Base-by-base conservation (phyloP, 306 rosid species). In the Vicia villosa region DNA sequence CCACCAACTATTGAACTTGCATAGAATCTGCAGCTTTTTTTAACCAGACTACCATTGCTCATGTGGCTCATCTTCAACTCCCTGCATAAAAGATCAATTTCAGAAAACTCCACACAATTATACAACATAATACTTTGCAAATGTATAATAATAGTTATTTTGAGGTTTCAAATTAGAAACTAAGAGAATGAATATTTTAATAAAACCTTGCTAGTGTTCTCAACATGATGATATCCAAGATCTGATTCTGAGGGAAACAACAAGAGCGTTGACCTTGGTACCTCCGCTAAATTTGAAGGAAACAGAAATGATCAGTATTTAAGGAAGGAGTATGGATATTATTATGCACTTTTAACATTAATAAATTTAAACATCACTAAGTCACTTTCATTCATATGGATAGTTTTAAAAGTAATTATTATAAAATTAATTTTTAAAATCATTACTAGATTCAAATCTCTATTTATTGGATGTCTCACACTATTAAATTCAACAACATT, bases 151-250 rank as follows among this genome's bases (percentile, higher is more conserved):
- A n/a, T 15, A 11, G 5, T 56, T 21, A 19, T 20, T 24, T 34
- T 6, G 34, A 40, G 70, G 77, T 58, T 54, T 58, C 70, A 72
- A 41, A 2, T 16, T 60, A 17, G 63, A 58, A 36, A 13, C 9
- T 41, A 34, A 37, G 68, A 4, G 24, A 28, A 16, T 21, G 42
- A 24, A 32, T 24, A 16, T 34, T 46, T 32, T 51, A 45, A 63
- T 24, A 32, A 47, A 66, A 88, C 96, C 95, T 86, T 65, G 90
- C 83, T 69, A 86, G 19, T 73, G 86, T 75, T 86, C 82, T 71
- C 70, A 88, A 74, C 95, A 90, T 86, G 37, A 86, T 86, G 8
- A 8, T 74, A n/a, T n/a, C 57, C 64, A 69, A 69, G 84, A 78
- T 73, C 67, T 15, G 74, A 68, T 26, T 73, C 63, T 13, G 68